Evolutionary conservation across 2,329 filamentous ascomycete species (phyloP).

Genomic region (Fusarium liriodendri): DNA sequence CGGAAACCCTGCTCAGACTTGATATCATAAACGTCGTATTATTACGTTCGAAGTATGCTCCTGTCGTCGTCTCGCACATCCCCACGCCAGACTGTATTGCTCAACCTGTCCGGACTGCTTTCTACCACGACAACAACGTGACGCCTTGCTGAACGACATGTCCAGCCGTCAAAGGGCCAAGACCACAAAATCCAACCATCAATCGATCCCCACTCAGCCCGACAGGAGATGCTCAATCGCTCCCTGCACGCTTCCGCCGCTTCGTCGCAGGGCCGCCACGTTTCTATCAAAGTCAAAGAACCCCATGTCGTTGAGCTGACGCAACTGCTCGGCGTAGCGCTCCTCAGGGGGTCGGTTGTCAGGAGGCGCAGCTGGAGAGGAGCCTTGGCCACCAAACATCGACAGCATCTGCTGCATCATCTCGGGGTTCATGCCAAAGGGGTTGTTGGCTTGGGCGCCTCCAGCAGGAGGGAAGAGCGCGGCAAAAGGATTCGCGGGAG

Average conservation of each 20-base stretch:
- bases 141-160: conserved; percentile 15
- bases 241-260: conserved; percentile 93
- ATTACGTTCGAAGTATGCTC: conserved; percentile 22
- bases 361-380: conserved; percentile 66
- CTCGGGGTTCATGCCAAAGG: conserved; percentile 65
- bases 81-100: conserved; percentile 32
- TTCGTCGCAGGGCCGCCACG: conserved; percentile 85
- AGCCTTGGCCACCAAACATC: conserved; percentile 54
- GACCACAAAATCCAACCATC: not conserved
- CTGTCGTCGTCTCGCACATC: conserved; percentile 13
- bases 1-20: conserved; percentile 23
- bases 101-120: conserved; percentile 21
- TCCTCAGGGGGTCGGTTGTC: conserved; percentile 95
- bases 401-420: conserved; percentile 66
- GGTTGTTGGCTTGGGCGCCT: conserved; percentile 50
- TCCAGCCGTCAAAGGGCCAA: conserved; percentile 5
- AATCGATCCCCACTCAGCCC: conserved; percentile 36
- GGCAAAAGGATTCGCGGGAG: conserved; percentile 74
- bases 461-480: conserved; percentile 64
- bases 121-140: conserved; percentile 10
- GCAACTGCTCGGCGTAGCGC: conserved; percentile 87
- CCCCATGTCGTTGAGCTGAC: conserved; percentile 98
- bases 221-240: conserved; percentile 80
- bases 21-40: conserved; percentile 42
- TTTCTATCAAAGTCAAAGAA: conserved; percentile 98